Percentiles rank a stretch among this genome's conserved stretches.
Evolutionary conservation across 345 rosid genomes (phyloP).

Genomic region (Salix brachista): DNA sequence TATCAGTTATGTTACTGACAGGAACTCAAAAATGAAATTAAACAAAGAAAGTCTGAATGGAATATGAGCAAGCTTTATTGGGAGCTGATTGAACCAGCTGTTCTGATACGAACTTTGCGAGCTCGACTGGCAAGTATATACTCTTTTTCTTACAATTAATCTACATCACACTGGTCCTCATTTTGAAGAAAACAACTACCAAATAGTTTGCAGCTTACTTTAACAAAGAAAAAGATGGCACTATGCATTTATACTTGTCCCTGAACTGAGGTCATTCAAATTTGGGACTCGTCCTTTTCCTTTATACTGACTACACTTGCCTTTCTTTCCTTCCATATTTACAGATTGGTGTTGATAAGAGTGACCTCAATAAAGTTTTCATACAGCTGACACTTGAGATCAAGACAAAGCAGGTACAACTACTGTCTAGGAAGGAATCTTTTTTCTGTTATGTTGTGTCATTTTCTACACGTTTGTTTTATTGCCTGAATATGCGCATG

Average conservation of each 20-base stretch:
- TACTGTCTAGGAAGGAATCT: neutral
- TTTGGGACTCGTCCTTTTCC: neutral
- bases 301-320: neutral
- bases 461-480: neutral
- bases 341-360: constrained; percentile 84
- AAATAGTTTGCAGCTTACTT: neutral
- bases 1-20: constrained; percentile 22
- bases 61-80: constrained; percentile 47
- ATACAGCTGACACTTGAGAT: constrained; percentile 84
- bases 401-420: constrained; percentile 71
- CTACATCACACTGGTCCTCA: neutral
- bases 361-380: constrained; percentile 63
- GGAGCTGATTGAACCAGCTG: constrained; percentile 86
- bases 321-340: neutral
- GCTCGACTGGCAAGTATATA: constrained; percentile 77
- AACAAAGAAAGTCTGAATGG: constrained; percentile 77
- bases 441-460: neutral
- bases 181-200: neutral
- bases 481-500: neutral
- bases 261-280: constrained; percentile 1
- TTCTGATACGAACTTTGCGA: constrained; percentile 77
- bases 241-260: neutral
- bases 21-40: constrained; percentile 86
- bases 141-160: constrained; percentile 6
- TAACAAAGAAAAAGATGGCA: neutral